Percentiles rank a stretch among this genome's conserved stretches.
Conservation (phyloP, 805 yeast genomes). For the Scheffersomyces stipitis region DNA sequence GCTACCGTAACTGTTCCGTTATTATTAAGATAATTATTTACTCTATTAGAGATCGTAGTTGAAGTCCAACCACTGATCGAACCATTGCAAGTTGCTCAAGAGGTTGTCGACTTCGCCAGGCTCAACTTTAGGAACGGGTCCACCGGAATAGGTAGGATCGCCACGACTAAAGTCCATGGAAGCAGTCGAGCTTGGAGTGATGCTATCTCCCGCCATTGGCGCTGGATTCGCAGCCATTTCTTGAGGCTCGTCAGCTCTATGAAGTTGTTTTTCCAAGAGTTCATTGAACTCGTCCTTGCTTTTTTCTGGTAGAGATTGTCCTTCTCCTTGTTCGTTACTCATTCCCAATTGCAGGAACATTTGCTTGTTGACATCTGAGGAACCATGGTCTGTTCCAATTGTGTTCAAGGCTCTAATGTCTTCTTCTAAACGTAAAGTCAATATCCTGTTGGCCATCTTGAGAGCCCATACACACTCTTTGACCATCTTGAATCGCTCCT, state of each 20-base stretch:
- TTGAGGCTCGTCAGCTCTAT: constrained; percentile 6
- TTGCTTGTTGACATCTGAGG: constrained; percentile 48
- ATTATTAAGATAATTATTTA: no score
- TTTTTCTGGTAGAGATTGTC: constrained; percentile 4
- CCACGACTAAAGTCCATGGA: constrained; percentile 2
- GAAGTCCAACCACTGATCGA: constrained; percentile 50
- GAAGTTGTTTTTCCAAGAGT: constrained; percentile 17
- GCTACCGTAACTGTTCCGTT: no score
- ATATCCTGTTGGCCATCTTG: constrained; percentile 53
- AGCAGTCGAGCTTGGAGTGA: constrained; percentile 8
- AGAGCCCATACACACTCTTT: constrained; percentile 64
- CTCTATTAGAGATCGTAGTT: constrained; percentile 12
- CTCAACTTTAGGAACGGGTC: background rate
- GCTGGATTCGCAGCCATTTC: background rate
- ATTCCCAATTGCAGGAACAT: constrained; percentile 49
- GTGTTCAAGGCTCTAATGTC: constrained; percentile 34
- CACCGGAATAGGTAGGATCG: background rate
- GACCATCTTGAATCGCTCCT: constrained; percentile 49
- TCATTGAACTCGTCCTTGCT: constrained; percentile 17
- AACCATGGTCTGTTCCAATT: constrained; percentile 55
- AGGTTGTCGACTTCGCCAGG: constrained; percentile 25
- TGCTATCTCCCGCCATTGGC: constrained; percentile 1
- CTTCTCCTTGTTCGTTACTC: constrained; percentile 5
- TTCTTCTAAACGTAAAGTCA: constrained; percentile 44
- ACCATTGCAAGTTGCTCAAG: constrained; percentile 52